Evolutionary conservation across 768 basidiomycete genomes (phyloP).

Genomic region (Pleurotus tuoliensis): DNA sequence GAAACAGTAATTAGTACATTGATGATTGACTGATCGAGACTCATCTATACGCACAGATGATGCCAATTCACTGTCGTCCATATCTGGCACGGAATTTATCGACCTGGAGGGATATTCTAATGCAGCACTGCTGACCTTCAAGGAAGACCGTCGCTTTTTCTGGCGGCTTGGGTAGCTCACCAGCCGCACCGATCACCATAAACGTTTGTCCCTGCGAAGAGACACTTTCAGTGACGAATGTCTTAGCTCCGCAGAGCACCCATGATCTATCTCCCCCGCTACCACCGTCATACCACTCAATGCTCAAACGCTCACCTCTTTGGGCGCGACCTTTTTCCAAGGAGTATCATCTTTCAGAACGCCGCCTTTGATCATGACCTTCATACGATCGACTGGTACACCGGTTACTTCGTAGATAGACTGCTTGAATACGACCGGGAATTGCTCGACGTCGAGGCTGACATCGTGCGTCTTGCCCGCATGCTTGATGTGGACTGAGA

Average conservation of each 20-base stretch:
- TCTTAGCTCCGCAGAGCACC: not conserved
- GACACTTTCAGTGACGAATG: not conserved
- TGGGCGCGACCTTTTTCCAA: conserved; percentile 81
- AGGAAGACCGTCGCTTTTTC: conserved; percentile 75
- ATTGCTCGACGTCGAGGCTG: conserved; percentile 66
- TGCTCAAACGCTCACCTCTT: conserved; percentile 50
- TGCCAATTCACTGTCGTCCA: conserved; percentile 4
- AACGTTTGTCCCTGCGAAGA: conserved; percentile 73
- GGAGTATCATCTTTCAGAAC: conserved; percentile 91
- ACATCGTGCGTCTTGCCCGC: conserved; percentile 76
- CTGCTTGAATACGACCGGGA: conserved; percentile 77
- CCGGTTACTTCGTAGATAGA: conserved; percentile 78
- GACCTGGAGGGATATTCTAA: not conserved
- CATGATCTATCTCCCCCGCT: not conserved
- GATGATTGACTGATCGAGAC: conserved; percentile 11
- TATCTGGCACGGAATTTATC: not conserved
- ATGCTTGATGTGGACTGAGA: conserved; percentile 86
- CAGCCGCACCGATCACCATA: conserved; percentile 92
- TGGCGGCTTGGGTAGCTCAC: conserved; percentile 88
- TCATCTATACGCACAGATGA: conserved; percentile 7
- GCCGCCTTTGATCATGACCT: conserved; percentile 94
- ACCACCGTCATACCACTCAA: not conserved
- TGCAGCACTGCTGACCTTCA: conserved; percentile 52
- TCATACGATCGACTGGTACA: conserved; percentile 89
- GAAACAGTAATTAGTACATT: not conserved